A percentile compares a stretch with the other conserved stretches of the same genome.
Evolutionary conservation across 345 rosid genomes (phyloP).

Genomic region (Boechera retrofracta): DNA sequence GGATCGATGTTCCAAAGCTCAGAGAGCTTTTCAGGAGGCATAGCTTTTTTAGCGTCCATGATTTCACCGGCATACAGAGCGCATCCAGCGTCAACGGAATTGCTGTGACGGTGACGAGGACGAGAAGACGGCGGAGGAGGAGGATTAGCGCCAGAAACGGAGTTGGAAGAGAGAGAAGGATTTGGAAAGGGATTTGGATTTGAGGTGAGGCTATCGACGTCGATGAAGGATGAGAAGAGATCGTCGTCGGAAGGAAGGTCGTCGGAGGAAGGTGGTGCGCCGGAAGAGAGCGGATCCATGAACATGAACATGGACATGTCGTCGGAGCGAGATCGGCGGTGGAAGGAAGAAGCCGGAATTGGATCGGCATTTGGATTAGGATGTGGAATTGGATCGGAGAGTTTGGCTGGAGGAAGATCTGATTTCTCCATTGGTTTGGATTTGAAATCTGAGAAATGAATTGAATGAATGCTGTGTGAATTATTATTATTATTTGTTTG

Average conservation of each 20-base stretch:
- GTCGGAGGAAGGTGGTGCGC: constrained; percentile 51
- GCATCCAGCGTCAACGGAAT: constrained; percentile 63
- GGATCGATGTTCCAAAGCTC: constrained; percentile 78
- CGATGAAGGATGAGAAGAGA: constrained; percentile 66
- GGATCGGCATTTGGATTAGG: constrained; percentile 24
- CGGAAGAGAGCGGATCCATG: constrained; percentile 52
- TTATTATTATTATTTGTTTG: neutral
- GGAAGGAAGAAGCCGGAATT: constrained; percentile 44
- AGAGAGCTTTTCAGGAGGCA: constrained; percentile 76
- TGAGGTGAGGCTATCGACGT: constrained; percentile 53
- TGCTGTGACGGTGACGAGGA: constrained; percentile 63
- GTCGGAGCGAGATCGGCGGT: constrained; percentile 68
- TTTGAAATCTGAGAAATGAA: constrained; percentile 19
- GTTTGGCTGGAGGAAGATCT: constrained; percentile 15
- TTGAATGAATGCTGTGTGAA: neutral
- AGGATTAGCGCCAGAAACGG: constrained; percentile 8
- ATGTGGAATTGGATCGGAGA: constrained; percentile 22
- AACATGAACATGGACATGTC: constrained; percentile 57
- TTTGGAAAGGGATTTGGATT: constrained; percentile 43
- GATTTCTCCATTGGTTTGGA: constrained; percentile 33
- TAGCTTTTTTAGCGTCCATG: constrained; percentile 76
- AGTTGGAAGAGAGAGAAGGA: constrained; percentile 22
- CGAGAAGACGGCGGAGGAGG: constrained; percentile 38
- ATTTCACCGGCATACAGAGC: constrained; percentile 51
- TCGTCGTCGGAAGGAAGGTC: constrained; percentile 67